These are phyloP conservation scores for Phaeodactylum tricornutum DNA, from an alignment of 108 stramenopile species.

Conservation along the genomic window DNA sequence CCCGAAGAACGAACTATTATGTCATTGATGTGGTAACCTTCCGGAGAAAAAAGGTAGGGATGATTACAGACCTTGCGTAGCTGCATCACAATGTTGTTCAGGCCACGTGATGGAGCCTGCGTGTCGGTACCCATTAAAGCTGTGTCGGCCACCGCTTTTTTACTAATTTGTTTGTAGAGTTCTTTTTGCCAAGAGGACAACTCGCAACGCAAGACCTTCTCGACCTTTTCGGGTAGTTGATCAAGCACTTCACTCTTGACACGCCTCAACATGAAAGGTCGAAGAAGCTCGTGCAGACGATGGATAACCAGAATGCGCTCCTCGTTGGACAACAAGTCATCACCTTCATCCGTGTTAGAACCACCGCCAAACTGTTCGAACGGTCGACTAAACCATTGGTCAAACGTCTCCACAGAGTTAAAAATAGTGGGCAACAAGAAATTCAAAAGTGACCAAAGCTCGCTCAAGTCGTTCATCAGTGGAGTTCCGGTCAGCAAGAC, in stretches of 20 bases:
- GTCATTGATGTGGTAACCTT: conserved; percentile 73
- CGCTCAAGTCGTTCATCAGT: conserved; percentile 65
- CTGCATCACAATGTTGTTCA: conserved; percentile 91
- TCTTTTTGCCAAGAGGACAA: conserved; percentile 81
- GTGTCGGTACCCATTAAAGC: conserved; percentile 5
- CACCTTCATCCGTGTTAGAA: conserved; percentile 30
- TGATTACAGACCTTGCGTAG: conserved; percentile 89
- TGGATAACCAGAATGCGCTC: conserved; percentile 88
- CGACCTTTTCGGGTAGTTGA: conserved; percentile 87
- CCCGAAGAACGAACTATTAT: conserved; percentile 78
- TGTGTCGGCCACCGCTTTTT: conserved; percentile 56
- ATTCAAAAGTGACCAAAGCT: conserved; percentile 65
- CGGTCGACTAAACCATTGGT: conserved; percentile 87
- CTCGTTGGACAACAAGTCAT: conserved; percentile 64
- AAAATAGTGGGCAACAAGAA: conserved; percentile 58
- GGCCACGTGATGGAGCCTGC: conserved; percentile 33
- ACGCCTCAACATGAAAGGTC: conserved; percentile 90
- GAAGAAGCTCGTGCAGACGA: conserved; percentile 82
- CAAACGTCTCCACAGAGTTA: conserved; percentile 69
- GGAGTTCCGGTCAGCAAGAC: conserved; percentile 86
- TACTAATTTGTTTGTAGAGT: conserved; percentile 76
- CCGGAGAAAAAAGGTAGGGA: conserved; percentile 75
- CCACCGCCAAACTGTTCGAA: conserved; percentile 65
- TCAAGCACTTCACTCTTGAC: conserved; percentile 80
- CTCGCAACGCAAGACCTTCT: conserved; percentile 78